Percentiles rank a stretch among this genome's conserved stretches.
phyloP scores from a whole-genome alignment of 2,329 filamentous ascomycete species.

The Cordyceps pruinosa region DNA sequence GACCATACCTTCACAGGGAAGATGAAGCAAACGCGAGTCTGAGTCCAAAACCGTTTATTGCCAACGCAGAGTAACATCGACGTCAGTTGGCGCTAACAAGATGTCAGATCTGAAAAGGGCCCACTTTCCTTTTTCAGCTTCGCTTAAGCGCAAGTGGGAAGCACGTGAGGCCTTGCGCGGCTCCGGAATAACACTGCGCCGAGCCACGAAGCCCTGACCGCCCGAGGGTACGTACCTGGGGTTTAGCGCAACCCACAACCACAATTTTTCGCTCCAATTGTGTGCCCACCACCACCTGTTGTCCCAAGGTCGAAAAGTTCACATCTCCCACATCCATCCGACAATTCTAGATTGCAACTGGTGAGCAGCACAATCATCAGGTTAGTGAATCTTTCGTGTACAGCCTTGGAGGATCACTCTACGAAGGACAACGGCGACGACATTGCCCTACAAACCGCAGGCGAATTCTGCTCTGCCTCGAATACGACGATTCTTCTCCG shows the following conservation, averaged over 20 bases:
- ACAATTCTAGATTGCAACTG: conserved; percentile 40
- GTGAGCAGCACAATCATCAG: conserved; percentile 42
- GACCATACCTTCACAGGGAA: too few relatives aligned
- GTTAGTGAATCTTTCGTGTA: conserved; percentile 31
- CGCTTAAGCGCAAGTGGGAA: neutral
- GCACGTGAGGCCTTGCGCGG: neutral
- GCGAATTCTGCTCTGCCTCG: neutral
- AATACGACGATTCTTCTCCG: neutral
- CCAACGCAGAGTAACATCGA: too few relatives aligned
- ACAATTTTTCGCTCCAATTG: conserved; percentile 31
- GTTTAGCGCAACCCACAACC: conserved; percentile 34
- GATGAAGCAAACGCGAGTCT: neutral
- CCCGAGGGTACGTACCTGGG: conserved; percentile 26
- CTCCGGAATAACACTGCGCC: neutral
- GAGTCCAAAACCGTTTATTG: too few relatives aligned
- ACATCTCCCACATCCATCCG: conserved; percentile 29
- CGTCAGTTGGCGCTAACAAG: neutral
- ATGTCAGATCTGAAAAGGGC: neutral
- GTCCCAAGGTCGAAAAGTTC: conserved; percentile 28
- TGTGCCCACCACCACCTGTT: conserved; percentile 26
- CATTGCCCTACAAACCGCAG: conserved; percentile 19
- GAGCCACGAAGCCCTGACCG: conserved; percentile 19
- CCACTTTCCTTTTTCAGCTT: conserved; percentile 1
- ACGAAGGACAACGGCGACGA: conserved; percentile 12
- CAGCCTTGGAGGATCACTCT: conserved; percentile 2